Percentiles rank a stretch among this genome's conserved stretches.
Conservation (phyloP, 352 stramenopile species). For the Phytophthora pistaciae region DNA sequence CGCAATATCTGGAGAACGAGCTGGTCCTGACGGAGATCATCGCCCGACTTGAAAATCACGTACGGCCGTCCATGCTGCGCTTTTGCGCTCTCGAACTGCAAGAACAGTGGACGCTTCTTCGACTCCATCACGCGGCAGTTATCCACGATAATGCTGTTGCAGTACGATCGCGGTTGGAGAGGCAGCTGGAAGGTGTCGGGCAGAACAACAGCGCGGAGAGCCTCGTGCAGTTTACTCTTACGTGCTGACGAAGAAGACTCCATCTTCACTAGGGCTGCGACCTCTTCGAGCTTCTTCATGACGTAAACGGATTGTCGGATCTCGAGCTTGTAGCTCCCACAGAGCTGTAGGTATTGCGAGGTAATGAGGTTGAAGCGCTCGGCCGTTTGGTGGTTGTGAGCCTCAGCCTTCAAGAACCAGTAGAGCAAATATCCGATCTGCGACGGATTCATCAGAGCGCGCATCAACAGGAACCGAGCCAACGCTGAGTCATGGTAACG, state of each 20-base stretch:
- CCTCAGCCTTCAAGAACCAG: constrained; percentile 84
- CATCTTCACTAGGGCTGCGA: constrained; percentile 74
- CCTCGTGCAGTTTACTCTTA: constrained; percentile 65
- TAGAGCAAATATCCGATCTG: constrained; percentile 89
- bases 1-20: constrained; percentile 92
- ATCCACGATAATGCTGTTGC: constrained; percentile 74
- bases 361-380: constrained; percentile 79
- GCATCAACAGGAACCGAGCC: constrained; percentile 81
- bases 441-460: constrained; percentile 72
- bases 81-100: constrained; percentile 87
- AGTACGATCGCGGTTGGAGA: constrained; percentile 86
- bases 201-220: constrained; percentile 62
- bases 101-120: constrained; percentile 93
- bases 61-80: constrained; percentile 62
- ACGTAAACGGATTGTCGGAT: constrained; percentile 93
- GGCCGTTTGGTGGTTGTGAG: constrained; percentile 62
- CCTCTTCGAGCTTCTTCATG: constrained; percentile 90
- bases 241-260: constrained; percentile 46
- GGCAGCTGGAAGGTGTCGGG: constrained; percentile 92
- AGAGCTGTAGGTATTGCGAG: constrained; percentile 89
- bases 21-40: constrained; percentile 95
- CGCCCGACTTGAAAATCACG: constrained; percentile 94
- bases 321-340: constrained; percentile 87
- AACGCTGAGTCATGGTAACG: constrained; percentile 85
- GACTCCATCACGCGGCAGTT: constrained; percentile 94